Conservation (phyloP, 2,329 filamentous ascomycete genomes). For the Huntiella bhutanensis region DNA sequence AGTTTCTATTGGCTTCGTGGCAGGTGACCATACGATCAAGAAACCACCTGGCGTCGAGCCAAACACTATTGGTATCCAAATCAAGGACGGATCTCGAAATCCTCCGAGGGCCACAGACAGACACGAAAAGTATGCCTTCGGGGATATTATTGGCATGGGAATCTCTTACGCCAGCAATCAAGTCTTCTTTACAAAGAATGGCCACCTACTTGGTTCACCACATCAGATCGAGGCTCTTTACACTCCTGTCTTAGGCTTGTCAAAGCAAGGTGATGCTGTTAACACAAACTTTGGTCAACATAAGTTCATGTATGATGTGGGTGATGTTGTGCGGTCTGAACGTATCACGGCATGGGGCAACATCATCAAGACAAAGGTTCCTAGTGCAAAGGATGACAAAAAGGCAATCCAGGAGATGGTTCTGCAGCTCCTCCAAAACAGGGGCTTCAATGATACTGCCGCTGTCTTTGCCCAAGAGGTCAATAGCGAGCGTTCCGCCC, state of each 20-base stretch:
- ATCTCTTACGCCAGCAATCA: slow-evolving; percentile 45
- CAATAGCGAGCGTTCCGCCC: no score
- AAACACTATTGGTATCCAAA: slow-evolving; percentile 51
- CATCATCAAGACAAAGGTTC: no score
- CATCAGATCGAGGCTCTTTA: slow-evolving; percentile 48
- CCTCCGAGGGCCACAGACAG: no score
- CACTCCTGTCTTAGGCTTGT: slow-evolving; percentile 49
- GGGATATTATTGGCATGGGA: slow-evolving; percentile 45
- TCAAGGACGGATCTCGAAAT: slow-evolving; percentile 35
- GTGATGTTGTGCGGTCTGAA: slow-evolving; percentile 24
- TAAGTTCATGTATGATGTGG: slow-evolving; percentile 60
- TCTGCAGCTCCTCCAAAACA: no score
- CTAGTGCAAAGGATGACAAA: no score
- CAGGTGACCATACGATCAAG: no score
- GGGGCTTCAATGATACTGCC: no score
- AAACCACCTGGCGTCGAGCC: slow-evolving; percentile 44
- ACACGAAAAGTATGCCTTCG: slow-evolving; percentile 29
- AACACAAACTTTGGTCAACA: slow-evolving; percentile 40
- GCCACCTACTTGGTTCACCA: slow-evolving; percentile 38
- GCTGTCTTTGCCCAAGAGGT: no score
- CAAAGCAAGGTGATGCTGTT: slow-evolving; percentile 42
- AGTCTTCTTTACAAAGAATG: slow-evolving; percentile 54
- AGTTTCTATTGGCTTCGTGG: slow-evolving; percentile 32
- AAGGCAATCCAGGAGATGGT: no score
- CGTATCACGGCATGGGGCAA: no score